Evolutionary conservation across 768 basidiomycete species (phyloP), one percentile per base, ranked within the genome.

Genomic region (Panaeolus papilionaceus): DNA sequence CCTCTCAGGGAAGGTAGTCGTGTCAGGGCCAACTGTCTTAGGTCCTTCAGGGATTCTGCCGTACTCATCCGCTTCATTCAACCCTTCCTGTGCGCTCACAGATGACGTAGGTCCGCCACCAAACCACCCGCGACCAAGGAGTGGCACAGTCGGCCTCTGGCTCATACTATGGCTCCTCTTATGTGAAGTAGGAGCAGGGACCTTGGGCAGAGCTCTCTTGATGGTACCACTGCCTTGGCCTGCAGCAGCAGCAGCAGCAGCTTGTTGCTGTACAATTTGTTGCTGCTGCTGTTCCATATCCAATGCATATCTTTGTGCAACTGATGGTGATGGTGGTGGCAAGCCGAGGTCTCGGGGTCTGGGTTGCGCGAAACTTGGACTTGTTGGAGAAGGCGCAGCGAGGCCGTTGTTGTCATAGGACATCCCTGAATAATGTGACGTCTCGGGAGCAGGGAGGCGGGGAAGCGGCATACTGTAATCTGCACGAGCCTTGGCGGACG

Each of bases 381-480:
- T 74, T 1, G 88, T 90, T 0, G 94, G 91, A 0, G 89, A 86
- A 0, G 89, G 85, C 2, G 87, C 78, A 1, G 85, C 72, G 6
- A 85, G 78, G 1, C 83, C 69, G 9, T 82, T 78, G 23, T 82
- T 73, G 73, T 94, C 92, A 73, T 95, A 95, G 38, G 92, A 92
- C 86, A 90, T 86, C 9, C 89, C 91, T 16, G 92, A 92, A 73
- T 89, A 92, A 74, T 95, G 94, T 0, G 89, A 89, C 5, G 92
- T 88, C 73, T 91, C 91, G 0, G 94, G 94, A 2, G 92, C 87
- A 37, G 94, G 94, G 14, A 95, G 82, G 18, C 91, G 84, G 2
- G 94, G 93, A 6, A 95, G 84, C 0, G 90, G 88, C 89, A 96
- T 94, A 70, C 86, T 91, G 75, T 95, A 94, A 71, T 94, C 92